Evolutionary conservation across 2,329 filamentous ascomycete genomes (phyloP).

Genomic region (Venturia oleaginea): DNA sequence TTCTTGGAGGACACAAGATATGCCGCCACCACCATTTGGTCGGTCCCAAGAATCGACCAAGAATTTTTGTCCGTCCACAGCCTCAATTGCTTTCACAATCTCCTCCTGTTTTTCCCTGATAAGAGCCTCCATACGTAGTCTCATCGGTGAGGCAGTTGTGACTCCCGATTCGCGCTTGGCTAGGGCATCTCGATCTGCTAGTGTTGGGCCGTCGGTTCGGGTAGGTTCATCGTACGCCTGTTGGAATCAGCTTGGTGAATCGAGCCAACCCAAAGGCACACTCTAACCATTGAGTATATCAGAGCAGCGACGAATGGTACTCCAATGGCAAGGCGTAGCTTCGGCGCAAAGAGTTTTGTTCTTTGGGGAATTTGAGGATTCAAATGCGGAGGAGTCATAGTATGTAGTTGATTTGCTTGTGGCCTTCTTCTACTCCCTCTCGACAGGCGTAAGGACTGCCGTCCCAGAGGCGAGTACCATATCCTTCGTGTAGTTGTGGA

Average conservation of each 20-base stretch:
- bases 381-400: background rate
- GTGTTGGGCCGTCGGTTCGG: constrained; percentile 53
- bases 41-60: constrained; percentile 78
- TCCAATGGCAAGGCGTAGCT: constrained; percentile 14
- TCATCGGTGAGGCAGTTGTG: constrained; percentile 78
- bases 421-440: background rate
- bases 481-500: background rate
- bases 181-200: constrained; percentile 77
- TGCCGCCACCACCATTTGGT: constrained; percentile 82
- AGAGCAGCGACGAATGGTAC: constrained; percentile 9
- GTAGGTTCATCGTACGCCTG: constrained; percentile 32
- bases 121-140: constrained; percentile 92
- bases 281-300: constrained; percentile 10
- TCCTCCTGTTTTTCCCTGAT: constrained; percentile 87
- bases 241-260: constrained; percentile 21
- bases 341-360: constrained; percentile 5
- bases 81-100: constrained; percentile 75
- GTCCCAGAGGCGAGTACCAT: background rate
- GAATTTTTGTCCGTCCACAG: constrained; percentile 77
- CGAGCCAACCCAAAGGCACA: background rate
- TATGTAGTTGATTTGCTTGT: background rate
- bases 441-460: background rate
- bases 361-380: background rate
- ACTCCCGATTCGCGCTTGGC: constrained; percentile 71
- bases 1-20: constrained; percentile 89